Percentiles rank a stretch among this genome's conserved stretches.
These are phyloP conservation scores for Mimosa bimucronata DNA, from an alignment of 306 rosid species.

Conservation along the genomic window DNA sequence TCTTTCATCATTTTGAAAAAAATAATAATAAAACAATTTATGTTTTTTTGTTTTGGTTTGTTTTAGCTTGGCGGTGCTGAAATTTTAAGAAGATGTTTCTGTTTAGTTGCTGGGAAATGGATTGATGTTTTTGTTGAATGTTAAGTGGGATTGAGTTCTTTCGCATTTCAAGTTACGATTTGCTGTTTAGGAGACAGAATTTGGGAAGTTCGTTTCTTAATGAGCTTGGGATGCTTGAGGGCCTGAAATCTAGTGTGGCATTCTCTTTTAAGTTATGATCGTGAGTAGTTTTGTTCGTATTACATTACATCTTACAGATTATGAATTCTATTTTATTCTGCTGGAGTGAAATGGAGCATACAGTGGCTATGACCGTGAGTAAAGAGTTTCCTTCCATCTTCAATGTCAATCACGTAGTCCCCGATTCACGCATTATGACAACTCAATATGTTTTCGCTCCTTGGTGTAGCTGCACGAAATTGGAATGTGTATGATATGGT, in stretches of 20 bases:
- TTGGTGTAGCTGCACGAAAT: background rate
- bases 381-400: conserved; percentile 12
- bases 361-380: background rate
- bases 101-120: background rate
- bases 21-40: background rate
- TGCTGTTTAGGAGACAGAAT: background rate
- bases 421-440: background rate
- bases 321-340: background rate
- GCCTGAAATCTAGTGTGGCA: background rate
- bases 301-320: background rate
- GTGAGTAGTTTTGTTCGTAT: background rate
- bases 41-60: background rate
- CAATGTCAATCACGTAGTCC: conserved; percentile 5
- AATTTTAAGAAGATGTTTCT: background rate
- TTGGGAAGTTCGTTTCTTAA: conserved; percentile 1
- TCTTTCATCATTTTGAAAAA: conserved; percentile 17
- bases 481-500: background rate
- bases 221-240: background rate
- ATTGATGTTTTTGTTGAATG: background rate
- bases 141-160: background rate
- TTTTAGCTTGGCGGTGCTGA: background rate
- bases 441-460: background rate
- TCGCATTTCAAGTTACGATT: background rate
- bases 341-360: conserved; percentile 10
- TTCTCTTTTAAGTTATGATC: background rate